Evolutionary conservation across 345 rosid species (phyloP), one percentile per base, ranked within the genome.

Genomic region (Geranium rotundifolium): DNA sequence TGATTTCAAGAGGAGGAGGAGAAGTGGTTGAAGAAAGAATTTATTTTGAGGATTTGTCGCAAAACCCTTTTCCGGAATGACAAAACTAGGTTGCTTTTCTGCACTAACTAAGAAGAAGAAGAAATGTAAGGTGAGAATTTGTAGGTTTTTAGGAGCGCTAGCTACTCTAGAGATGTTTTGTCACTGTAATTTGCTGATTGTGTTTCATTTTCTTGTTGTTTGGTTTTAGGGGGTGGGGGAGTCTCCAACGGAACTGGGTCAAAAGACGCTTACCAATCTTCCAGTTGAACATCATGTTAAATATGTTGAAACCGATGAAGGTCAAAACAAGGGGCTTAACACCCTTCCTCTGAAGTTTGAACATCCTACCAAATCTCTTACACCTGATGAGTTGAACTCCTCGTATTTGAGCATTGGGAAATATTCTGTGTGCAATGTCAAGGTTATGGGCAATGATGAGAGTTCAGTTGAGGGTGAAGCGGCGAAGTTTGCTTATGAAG

Each of bases 401-500:
- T 54, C 81, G 19, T 67, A 76, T 34, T 73, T 77, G 60, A 70
- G 54, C 9, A 75, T 72, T 58, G 41, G 59, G 18, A 67, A 75
- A 17, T 71, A 63, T 66, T 57, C 69, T 5, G 23, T 59, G 56
- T 59, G 69, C 62, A 61, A 60, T 71, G 67, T 69, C 50, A 71
- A 71, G 81, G 72, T 69, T 46, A 41, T 65, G 68, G 66, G 62
- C 58, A n/a, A n/a, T n/a, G 73, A 67, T 19, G 80, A 72, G 63
- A 75, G 59, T 62, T 77, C 72, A 18, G 59, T 17, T 31, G 72
- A 54, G 66, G 63, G 63, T 18, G 84, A 83, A 59, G 68, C 76
- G 8, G 66, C 66, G 20, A 83, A 86, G 71, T 64, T 69, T 61
- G 82, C 85, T 12, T 86, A 84, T 18, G 90, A 89, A 63, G 87